These are phyloP conservation scores for Phytophthora citrophthora DNA, from an alignment of 352 stramenopile species.

Conservation along the genomic window DNA sequence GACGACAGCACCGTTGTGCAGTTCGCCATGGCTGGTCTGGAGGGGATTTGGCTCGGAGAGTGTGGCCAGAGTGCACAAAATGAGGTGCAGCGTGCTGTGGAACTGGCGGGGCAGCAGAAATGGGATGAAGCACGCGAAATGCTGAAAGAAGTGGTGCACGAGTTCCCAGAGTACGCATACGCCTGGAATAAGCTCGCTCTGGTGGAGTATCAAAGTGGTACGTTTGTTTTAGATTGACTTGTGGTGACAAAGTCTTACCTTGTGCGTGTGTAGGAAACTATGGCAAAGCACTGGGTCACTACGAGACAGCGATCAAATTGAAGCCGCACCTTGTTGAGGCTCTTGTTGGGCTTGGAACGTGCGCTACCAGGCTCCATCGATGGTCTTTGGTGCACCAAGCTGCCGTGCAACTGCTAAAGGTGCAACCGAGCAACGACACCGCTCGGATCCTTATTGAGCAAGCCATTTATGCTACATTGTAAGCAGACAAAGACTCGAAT, in stretches of 20 bases:
- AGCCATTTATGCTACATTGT: constrained; percentile 60
- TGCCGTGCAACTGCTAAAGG: constrained; percentile 54
- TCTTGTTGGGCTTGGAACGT: constrained; percentile 76
- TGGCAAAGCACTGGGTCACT: constrained; percentile 56
- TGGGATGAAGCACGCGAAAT: constrained; percentile 47
- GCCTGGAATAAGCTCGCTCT: constrained; percentile 82
- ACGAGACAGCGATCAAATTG: constrained; percentile 63
- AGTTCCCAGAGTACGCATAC: constrained; percentile 65
- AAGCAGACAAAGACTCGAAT: constrained; percentile 3
- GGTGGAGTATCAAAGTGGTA: constrained; percentile 64
- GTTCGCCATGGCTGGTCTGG: constrained; percentile 70
- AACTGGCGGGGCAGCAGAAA: constrained; percentile 45
- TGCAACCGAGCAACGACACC: constrained; percentile 75
- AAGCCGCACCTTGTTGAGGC: constrained; percentile 81
- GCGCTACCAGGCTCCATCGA: constrained; percentile 66
- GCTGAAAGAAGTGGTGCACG: constrained; percentile 53
- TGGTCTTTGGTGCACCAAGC: constrained; percentile 69
- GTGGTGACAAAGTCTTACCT: background rate
- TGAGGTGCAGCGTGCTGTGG: constrained; percentile 47
- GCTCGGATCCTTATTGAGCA: constrained; percentile 71
- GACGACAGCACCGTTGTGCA: constrained; percentile 75
- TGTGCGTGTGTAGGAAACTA: constrained; percentile 45
- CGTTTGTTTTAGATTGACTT: constrained; percentile 5
- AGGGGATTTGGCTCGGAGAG: constrained; percentile 77
- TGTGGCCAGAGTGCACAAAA: constrained; percentile 49